Conservation (phyloP, 768 basidiomycete species). For the Boletellus emodensis region DNA sequence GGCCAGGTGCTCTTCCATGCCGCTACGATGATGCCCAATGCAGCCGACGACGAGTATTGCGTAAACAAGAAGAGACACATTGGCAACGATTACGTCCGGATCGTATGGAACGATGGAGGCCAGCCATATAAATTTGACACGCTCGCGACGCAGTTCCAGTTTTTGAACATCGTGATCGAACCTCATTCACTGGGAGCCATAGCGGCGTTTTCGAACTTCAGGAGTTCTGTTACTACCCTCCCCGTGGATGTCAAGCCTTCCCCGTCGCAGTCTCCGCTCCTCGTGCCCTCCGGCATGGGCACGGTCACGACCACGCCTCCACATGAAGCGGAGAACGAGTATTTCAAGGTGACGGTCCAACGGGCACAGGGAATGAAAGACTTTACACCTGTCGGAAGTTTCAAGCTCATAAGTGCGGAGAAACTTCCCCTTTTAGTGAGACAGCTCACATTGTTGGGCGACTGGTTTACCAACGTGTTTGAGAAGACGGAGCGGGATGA, state of each 20-base stretch:
- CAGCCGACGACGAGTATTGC: slow-evolving; percentile 59
- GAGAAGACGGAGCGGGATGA: slow-evolving; percentile 70
- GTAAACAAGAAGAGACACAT: slow-evolving; percentile 93
- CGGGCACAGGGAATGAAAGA: slow-evolving; percentile 88
- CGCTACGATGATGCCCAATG: slow-evolving; percentile 94
- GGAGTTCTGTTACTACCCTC: slow-evolving; percentile 2
- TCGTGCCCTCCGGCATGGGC: slow-evolving; percentile 10
- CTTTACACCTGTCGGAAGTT: slow-evolving; percentile 87
- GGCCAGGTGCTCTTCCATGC: slow-evolving; percentile 93
- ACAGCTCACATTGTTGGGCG: slow-evolving; percentile 81
- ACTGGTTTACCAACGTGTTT: slow-evolving; percentile 89
- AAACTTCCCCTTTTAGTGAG: slow-evolving; percentile 84
- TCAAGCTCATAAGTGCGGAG: slow-evolving; percentile 90
- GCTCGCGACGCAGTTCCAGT: slow-evolving; percentile 89
- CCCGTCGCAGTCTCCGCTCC: slow-evolving; percentile 18
- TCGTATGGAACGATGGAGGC: slow-evolving; percentile 99
- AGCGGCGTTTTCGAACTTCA: slow-evolving; percentile 75
- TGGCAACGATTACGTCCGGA: slow-evolving; percentile 94
- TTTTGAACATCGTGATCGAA: slow-evolving; percentile 95
- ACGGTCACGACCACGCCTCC: slow-evolving; percentile 2
- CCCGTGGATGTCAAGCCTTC: slow-evolving; percentile 15
- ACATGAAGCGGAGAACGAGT: slow-evolving; percentile 81
- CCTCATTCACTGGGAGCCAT: slow-evolving; percentile 84
- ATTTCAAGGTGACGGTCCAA: slow-evolving; percentile 93
- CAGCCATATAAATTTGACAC: slow-evolving; percentile 86